Evolutionary conservation across 352 stramenopile species (phyloP), one percentile per base, ranked within the genome.

Genomic region (Vaucheria bursata): DNA sequence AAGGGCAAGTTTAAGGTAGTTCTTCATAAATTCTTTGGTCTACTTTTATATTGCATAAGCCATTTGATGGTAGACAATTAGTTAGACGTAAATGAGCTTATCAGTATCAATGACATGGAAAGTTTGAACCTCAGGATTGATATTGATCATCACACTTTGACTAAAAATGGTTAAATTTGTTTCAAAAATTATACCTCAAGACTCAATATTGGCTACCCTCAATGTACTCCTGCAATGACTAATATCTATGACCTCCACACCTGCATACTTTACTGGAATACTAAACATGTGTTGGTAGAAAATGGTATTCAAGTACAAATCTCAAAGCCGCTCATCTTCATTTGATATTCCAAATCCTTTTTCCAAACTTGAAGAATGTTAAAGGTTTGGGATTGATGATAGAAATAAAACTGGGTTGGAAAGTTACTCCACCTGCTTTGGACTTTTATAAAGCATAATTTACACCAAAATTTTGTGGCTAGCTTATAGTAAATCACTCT

Each of bases 391-490:
- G 86, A 84, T 99, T 99, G 75, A 99, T 96, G 79, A 93, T 97
- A 69, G 94, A 98, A 38, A 98, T 89, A 67, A 94, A 93, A 85
- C 99, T 99, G 1, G 96, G 96, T 84, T 99, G 96, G 86, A 99
- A 99, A 3, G 96, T 99, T 65, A 93, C 95, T 6, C 95, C 97
- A 87, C 99, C 97, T 31, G 96, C 94, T 1, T 95, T 96, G 25
- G 94, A 97, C 50, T 94, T 98, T 87, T 99, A 99, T 0, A 99
- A 86, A 72, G 96, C 95, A 86, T 99, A 99, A 85, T 99, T 98
- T 52, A 95, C 94, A 85, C 99, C 99, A 87, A 99, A 99, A 80
- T 99, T 99, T 85, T 99, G 95, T 79, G 97, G 96, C 1, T 95
- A 93, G 34, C 99, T 85, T 85, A 99, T 98, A 79, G 93, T 94